Base-by-base conservation (phyloP, 1,139 yeast species). In the Tardiomyces depauwii region DNA sequence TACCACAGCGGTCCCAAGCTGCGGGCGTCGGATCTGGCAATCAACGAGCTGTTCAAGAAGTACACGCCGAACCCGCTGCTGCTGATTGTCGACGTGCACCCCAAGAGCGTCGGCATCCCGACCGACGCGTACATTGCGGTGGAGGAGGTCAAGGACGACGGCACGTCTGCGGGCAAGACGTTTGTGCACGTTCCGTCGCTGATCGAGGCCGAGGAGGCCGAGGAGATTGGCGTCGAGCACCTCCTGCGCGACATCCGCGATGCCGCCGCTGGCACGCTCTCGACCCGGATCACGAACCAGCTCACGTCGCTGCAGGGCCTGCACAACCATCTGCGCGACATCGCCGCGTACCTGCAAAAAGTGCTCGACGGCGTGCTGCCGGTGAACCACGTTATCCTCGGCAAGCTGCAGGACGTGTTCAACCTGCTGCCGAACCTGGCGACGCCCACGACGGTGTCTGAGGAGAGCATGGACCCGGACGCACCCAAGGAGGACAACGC, bases 191-290 rank as follows among this genome's bases (percentile, higher is more conserved):
- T 89, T 39, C 95, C 97, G 13, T 85, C 96, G 13, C 73, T 79
- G 30, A 88, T 93, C 53, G 94, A 87, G 62, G 99, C 99, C 2
- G 98, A 93, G 63, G 98, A 93, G 64, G 98, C 98, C 2, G 98
- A 93, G 67, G 99, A 93, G 66, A 93, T 93, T 56, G 98, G 98
- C 52, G 99, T 93, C 10, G 99, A 93, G 63, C 99, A 93, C 62
- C 69, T 93, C 51, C 70, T 93, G 53, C 80, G 97, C 59, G 98
- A 93, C 60, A 87, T 88, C 39, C 79, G 96, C 58, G 97, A 91
- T 62, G 96, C 89, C 57, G 96, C 97, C 9, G 94, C 95, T 10
- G 98, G 98, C 13, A 82, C 85, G 44, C 74, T 93, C 52, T 82
- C 96, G 1, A 77, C 89, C 46, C 78, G 82, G 61, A 80, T 91